Evolutionary conservation across 805 yeast species (phyloP), one percentile per base, ranked within the genome.

Genomic region (Cyberlindnera nakhonratchasimensis): DNA sequence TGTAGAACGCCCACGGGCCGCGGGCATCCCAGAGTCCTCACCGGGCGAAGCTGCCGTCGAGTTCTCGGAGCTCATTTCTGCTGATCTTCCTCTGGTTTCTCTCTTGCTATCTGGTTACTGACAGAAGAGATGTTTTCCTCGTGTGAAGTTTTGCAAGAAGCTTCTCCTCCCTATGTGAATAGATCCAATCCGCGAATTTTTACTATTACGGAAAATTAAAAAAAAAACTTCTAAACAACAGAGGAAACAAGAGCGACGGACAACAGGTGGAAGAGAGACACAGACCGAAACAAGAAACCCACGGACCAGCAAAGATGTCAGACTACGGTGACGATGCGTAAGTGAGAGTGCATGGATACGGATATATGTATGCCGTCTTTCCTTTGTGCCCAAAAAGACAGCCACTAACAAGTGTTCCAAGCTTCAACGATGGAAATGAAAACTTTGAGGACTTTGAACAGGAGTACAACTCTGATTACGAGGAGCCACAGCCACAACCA

Each of bases 371-470:
- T 34, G 5, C 7, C 32, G 6, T 29, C 6, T 29, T 29, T 29
- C 13, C 14, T 26, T 26, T 10, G 7, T 23, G 26, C 26, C 12
- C 8, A 23, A 8, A 23, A 28, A 28, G n/a, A n/a, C n/a, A 6
- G 30, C 14, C 13, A 39, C 42, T 39, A 39, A 39, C 42, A 30
- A 11, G 17, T 14, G 6, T 26, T 26, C n/a, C 6, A 42, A 70
- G 75, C 23, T 84, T 80, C 66, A 82, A 86, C 63, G 89, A 82
- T 38, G 82, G 75, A 37, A 76, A 72, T 41, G 88, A 82, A 57
- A 70, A 78, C 65, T 80, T 65, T 54, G 95, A 79, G 53, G 95
- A 89, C 56, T 86, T 83, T 63, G 96, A 88, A 45, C 90, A 81
- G 49, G 95, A 84, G 48, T 88, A 85, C 57, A 81, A 80, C 62